Percentiles rank a stretch among this genome's conserved stretches.
Evolutionary conservation across 2,329 filamentous ascomycete species (phyloP).

Genomic region (Fusarium oxysporum): DNA sequence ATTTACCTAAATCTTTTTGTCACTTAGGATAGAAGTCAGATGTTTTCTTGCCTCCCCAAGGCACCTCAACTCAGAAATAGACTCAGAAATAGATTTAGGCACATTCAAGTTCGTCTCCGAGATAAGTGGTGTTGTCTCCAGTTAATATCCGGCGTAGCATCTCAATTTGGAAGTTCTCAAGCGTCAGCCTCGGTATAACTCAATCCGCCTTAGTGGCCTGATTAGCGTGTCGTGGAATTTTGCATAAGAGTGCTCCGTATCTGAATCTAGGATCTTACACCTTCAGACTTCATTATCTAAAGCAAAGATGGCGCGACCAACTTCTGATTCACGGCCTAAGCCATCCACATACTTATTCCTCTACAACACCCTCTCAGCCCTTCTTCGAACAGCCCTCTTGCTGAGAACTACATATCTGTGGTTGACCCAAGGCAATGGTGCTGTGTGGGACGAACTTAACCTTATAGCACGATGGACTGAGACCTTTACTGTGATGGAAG

Average conservation of each 20-base stretch:
- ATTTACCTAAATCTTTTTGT: neutral
- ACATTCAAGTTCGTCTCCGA: neutral
- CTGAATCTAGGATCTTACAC: neutral
- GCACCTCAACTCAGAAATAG: neutral
- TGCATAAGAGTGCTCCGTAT: neutral
- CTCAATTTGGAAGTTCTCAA: conserved; percentile 17
- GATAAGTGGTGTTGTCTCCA: neutral
- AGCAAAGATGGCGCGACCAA: conserved; percentile 1
- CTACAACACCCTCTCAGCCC: conserved; percentile 28
- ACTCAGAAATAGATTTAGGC: neutral
- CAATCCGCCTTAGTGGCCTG: neutral
- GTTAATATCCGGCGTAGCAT: neutral
- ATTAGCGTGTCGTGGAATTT: neutral
- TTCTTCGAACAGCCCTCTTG: conserved; percentile 16
- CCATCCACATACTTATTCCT: conserved; percentile 16
- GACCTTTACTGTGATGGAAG: conserved; percentile 26
- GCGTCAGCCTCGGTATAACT: conserved; percentile 18
- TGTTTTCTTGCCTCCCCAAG: neutral
- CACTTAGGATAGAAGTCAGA: neutral
- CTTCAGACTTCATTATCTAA: neutral
- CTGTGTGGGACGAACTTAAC: conserved; percentile 34
- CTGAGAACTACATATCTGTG: conserved; percentile 25
- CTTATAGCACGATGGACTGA: conserved; percentile 34
- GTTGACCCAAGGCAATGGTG: conserved; percentile 9
- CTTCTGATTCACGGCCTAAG: neutral